Conservation (phyloP, 2,329 filamentous ascomycete species). For the Knufia fluminis region DNA sequence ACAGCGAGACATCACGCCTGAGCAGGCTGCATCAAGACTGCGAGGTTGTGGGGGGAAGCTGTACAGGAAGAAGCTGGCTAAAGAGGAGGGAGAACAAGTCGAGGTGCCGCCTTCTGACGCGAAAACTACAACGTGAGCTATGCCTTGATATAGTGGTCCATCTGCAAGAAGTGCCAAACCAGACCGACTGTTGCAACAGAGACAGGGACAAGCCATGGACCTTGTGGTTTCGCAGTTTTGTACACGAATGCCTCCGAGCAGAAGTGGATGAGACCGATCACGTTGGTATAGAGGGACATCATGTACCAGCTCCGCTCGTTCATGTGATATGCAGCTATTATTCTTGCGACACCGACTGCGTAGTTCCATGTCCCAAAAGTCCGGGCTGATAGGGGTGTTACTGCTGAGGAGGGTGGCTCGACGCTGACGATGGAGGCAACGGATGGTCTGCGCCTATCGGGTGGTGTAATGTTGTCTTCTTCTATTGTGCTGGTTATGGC, state of each 20-base stretch:
- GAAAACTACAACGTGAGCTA: conserved; percentile 8
- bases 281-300: conserved; percentile 72
- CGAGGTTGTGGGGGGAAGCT: conserved; percentile 69
- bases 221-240: conserved; percentile 59
- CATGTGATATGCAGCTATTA: conserved; percentile 79
- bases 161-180: conserved; percentile 58
- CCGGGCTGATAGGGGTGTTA: conserved; percentile 66
- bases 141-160: conserved; percentile 54
- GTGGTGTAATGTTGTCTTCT: conserved; percentile 39
- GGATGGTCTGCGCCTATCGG: conserved; percentile 43
- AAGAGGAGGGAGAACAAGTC: conserved; percentile 10
- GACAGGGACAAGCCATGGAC: conserved; percentile 50
- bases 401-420: conserved; percentile 24
- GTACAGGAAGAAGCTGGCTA: conserved; percentile 59
- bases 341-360: conserved; percentile 63
- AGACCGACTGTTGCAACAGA: conserved; percentile 47
- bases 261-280: conserved; percentile 69
- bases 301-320: conserved; percentile 64
- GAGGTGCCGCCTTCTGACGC: conserved; percentile 13
- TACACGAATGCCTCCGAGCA: conserved; percentile 71
- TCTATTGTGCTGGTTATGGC: conserved; percentile 27
- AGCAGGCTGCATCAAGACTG: conserved; percentile 77
- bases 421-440: conserved; percentile 5
- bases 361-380: conserved; percentile 86
- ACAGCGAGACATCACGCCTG: conserved; percentile 95